These are phyloP conservation scores for Pseudopithomyces maydicus DNA, from an alignment of 2,329 filamentous ascomycete genomes.

Conservation along the genomic window DNA sequence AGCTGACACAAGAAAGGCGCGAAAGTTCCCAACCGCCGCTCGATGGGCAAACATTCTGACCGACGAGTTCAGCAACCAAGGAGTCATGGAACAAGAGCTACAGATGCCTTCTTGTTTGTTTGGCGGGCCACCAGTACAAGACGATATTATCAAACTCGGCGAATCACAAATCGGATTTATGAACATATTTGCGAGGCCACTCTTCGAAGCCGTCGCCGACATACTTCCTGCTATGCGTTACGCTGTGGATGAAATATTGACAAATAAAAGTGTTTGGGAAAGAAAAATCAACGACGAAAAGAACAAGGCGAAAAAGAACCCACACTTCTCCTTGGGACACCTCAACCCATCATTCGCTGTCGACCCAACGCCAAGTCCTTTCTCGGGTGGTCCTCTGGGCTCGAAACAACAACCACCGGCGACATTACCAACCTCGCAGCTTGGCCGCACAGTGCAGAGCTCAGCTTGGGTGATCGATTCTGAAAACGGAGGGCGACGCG, in stretches of 20 bases:
- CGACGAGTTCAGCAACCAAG: constrained; percentile 92
- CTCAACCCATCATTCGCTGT: constrained; percentile 24
- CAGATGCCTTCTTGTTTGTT: constrained; percentile 88
- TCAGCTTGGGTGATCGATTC: constrained; percentile 6
- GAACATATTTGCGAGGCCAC: constrained; percentile 89
- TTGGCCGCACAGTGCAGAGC: constrained; percentile 11
- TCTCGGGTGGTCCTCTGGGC: constrained; percentile 29
- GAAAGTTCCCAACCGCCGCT: constrained; percentile 79
- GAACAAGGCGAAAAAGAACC: constrained; percentile 50
- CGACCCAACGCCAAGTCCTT: constrained; percentile 42
- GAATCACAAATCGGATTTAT: constrained; percentile 95
- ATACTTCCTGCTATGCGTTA: constrained; percentile 85
- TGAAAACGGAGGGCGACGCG: constrained; percentile 30
- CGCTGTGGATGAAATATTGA: constrained; percentile 78
- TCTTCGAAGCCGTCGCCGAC: constrained; percentile 87
- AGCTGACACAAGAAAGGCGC: constrained; percentile 62
- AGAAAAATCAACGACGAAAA: constrained; percentile 68
- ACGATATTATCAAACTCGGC: constrained; percentile 80
- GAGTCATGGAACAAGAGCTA: constrained; percentile 86
- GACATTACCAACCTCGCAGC: constrained; percentile 8
- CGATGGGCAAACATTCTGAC: constrained; percentile 94
- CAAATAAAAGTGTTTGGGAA: constrained; percentile 78
- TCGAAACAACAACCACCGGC: constrained; percentile 15
- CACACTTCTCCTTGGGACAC: constrained; percentile 28
- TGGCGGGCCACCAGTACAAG: constrained; percentile 75